Conservation (phyloP, 2,329 filamentous ascomycete genomes). For the Talaromyces verruculosus region DNA sequence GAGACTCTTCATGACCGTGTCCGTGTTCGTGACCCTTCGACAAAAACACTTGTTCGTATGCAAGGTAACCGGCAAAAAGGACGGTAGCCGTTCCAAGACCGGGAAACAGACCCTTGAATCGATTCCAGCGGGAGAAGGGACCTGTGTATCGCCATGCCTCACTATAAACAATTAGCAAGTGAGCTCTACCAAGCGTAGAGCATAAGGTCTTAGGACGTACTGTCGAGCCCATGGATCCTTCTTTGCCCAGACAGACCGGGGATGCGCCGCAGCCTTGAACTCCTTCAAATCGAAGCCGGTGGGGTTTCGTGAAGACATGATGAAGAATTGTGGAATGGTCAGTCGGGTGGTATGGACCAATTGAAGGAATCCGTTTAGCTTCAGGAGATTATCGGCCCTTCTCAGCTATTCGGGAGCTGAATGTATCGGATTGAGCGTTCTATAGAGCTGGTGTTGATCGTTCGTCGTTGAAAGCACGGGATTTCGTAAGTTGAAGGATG, state of each 20-base stretch:
- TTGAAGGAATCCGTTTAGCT: neutral
- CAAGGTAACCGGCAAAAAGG: conserved; percentile 85
- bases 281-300: conserved; percentile 89
- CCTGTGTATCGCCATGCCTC: conserved; percentile 95
- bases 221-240: conserved; percentile 64
- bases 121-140: conserved; percentile 82
- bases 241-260: conserved; percentile 49
- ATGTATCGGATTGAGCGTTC: neutral
- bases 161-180: conserved; percentile 51
- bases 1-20: conserved; percentile 38
- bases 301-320: conserved; percentile 63
- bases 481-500: conserved; percentile 28
- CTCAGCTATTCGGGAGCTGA: conserved; percentile 9
- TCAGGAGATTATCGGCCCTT: neutral
- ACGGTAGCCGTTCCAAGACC: conserved; percentile 90
- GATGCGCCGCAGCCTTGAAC: conserved; percentile 69
- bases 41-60: conserved; percentile 84
- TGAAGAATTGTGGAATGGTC: conserved; percentile 24
- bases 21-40: conserved; percentile 63
- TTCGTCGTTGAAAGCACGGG: conserved; percentile 25
- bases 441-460: conserved; percentile 22
- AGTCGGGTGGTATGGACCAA: conserved; percentile 9
- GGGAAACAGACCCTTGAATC: conserved; percentile 82
- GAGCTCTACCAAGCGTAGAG: too few species aligned
- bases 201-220: conserved; percentile 44